phyloP scores from a whole-genome alignment of 2,329 filamentous ascomycete species.

The Penicillium hesseltinei region DNA sequence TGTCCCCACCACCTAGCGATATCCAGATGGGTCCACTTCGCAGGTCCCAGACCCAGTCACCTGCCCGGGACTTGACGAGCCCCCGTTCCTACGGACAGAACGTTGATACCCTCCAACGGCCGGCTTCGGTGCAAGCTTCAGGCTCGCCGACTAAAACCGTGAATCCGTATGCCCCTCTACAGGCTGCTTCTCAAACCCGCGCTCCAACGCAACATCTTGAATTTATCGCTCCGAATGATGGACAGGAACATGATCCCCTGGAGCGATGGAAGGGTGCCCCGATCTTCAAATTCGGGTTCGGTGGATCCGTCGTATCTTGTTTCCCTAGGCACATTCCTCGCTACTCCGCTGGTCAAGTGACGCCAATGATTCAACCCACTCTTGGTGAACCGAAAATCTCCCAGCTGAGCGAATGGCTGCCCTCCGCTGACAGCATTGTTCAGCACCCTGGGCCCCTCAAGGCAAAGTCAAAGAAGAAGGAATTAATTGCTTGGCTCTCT shows the following conservation, averaged over 20 bases:
- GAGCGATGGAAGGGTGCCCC: conserved; percentile 89
- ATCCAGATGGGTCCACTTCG: conserved; percentile 41
- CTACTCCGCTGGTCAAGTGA: conserved; percentile 70
- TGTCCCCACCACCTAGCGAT: conserved; percentile 27
- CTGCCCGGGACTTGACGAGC: conserved; percentile 53
- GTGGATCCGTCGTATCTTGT: conserved; percentile 75
- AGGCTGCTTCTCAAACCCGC: conserved; percentile 36
- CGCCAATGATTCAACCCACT: conserved; percentile 76
- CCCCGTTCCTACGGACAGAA: conserved; percentile 44
- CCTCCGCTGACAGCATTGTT: conserved; percentile 67
- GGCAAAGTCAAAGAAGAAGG: conserved; percentile 93
- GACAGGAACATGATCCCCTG: conserved; percentile 66
- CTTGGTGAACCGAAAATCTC: conserved; percentile 80
- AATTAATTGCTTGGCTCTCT: conserved; percentile 76
- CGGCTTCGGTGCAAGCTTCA: conserved; percentile 55
- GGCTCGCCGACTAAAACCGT: conserved; percentile 40
- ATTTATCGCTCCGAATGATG: conserved; percentile 57
- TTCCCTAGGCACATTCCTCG: conserved; percentile 88
- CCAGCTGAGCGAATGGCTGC: conserved; percentile 69
- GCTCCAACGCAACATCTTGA: conserved; percentile 52
- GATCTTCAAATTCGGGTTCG: conserved; percentile 83
- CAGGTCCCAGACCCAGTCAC: conserved; percentile 60
- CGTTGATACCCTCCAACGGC: conserved; percentile 50
- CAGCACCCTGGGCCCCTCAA: conserved; percentile 90
- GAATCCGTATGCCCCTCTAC: conserved; percentile 37